Evolutionary conservation across 1,284 basidiomycete species (phyloP).

Genomic region (Takashimella koratensis): DNA sequence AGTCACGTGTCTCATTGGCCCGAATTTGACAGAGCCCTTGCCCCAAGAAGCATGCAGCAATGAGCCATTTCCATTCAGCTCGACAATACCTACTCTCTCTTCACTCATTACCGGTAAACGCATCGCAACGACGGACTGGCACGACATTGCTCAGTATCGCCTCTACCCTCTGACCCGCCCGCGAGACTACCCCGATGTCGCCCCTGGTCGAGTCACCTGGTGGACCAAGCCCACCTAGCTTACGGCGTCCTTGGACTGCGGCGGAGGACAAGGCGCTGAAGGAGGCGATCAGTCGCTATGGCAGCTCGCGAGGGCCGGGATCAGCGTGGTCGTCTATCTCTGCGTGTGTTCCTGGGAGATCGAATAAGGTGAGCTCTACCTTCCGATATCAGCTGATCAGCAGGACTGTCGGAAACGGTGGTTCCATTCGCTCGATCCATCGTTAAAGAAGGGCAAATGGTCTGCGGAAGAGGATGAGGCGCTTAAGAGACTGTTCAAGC

Average conservation of each 20-base stretch:
- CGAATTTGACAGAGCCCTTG: too few species aligned
- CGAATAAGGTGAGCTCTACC: conserved; percentile 17
- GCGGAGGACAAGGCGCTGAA: conserved; percentile 18
- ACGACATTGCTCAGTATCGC: too few species aligned
- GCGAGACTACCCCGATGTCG: too few species aligned
- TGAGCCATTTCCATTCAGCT: too few species aligned
- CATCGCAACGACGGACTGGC: too few species aligned
- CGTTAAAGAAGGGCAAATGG: conserved; percentile 23
- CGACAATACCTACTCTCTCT: too few species aligned
- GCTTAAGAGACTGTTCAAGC: conserved; percentile 12
- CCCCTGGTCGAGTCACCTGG: background rate
- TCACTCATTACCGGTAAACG: too few species aligned
- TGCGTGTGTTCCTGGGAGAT: conserved; percentile 9
- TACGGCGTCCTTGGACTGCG: conserved; percentile 13
- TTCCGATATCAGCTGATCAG: background rate
- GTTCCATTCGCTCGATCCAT: conserved; percentile 23
- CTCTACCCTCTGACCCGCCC: too few species aligned
- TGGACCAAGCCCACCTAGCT: background rate
- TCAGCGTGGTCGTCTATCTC: conserved; percentile 20
- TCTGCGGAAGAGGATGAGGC: conserved; percentile 18
- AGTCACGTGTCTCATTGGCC: too few species aligned
- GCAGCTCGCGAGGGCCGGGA: conserved; percentile 10
- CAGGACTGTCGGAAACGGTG: conserved; percentile 27
- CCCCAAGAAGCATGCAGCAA: too few species aligned
- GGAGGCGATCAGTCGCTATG: conserved; percentile 16